Percentiles rank a stretch among this genome's conserved stretches.
These are phyloP conservation scores for Onygenales sp. DNA, from an alignment of 2,329 filamentous ascomycete genomes.

Conservation along the genomic window DNA sequence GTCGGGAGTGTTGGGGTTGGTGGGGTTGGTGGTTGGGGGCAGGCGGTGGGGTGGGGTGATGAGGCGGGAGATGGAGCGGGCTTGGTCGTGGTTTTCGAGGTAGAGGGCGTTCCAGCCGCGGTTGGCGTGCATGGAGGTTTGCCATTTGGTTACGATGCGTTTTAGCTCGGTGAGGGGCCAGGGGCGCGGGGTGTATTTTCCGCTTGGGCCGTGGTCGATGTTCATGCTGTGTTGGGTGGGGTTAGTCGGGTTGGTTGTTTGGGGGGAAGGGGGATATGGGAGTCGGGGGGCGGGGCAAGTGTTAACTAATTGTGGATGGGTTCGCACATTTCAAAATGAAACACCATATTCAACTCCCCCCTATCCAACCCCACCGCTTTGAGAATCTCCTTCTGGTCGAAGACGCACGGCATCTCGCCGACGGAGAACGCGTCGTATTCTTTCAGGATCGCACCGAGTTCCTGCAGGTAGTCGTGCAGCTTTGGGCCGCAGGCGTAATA, in stretches of 20 bases:
- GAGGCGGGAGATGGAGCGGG: conserved; percentile 50
- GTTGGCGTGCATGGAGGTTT: conserved; percentile 49
- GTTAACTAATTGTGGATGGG: not conserved
- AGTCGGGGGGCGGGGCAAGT: not conserved
- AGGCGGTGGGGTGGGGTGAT: conserved; percentile 18
- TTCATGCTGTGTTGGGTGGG: conserved; percentile 40
- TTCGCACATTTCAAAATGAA: conserved; percentile 50
- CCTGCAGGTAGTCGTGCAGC: conserved; percentile 49
- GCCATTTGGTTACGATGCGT: conserved; percentile 47
- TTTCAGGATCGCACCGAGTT: conserved; percentile 43
- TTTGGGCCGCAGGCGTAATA: conserved; percentile 49
- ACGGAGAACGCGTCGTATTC: conserved; percentile 52
- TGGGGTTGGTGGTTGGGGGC: not conserved
- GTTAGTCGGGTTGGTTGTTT: no score
- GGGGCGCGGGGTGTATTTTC: conserved; percentile 39
- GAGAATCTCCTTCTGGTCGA: conserved; percentile 41
- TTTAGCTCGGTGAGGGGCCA: conserved; percentile 47
- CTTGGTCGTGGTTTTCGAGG: conserved; percentile 58
- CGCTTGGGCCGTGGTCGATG: conserved; percentile 43
- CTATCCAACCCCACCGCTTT: conserved; percentile 46
- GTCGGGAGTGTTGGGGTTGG: conserved; percentile 30
- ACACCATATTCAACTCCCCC: conserved; percentile 60
- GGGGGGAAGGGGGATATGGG: not conserved
- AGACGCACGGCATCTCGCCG: conserved; percentile 50
- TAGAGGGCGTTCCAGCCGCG: conserved; percentile 58